Evolutionary conservation across 2,329 filamentous ascomycete species (phyloP), one percentile per base, ranked within the genome.

Genomic region (Calonectria naviculata): DNA sequence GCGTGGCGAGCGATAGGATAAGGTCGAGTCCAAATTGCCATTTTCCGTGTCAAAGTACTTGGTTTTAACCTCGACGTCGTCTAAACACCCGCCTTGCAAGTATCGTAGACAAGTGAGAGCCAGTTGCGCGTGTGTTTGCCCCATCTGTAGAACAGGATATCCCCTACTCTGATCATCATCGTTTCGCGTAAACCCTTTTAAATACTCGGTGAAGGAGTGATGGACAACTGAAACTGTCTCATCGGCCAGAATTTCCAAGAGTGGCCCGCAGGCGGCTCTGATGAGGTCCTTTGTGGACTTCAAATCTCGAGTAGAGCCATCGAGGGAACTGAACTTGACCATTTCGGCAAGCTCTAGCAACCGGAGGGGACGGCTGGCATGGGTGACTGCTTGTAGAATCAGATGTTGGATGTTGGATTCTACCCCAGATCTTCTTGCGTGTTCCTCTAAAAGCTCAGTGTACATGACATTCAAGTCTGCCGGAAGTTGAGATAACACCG

Each of bases 151-250:
- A 1, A 74, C 15, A 0, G 72, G 63, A 10, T 65, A 66, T 12
- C 54, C 46, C 4, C 36, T 0, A 21, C 58, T 44, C 0, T 56
- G 0, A 15, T 58, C 46, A 0, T 56, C 17, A 2, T 47, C 28
- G 1, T 58, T 56, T 28, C 65, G 54, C 7, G 54, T 71, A 1
- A 54, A 17, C 21, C 72, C 72, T 5, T 64, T 47, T 0, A 76
- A 60, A n/a, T 75, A 76, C 49, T 76, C 71, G 0, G 73, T 75
- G 12, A 76, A 29, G 1, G 74, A 76, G 44, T 76, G 73, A 31
- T 76, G 73, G 6, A 75, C 65, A 0, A 76, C 73, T 0, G 65
- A 67, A 6, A 76, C 69, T 15, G 69, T 75, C 9, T 76, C 74
- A 2, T 76, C 74, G 2, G 65, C 38, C 10, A 76, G 62, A 5